phyloP scores from a whole-genome alignment of 352 stramenopile species.

The Phytophthora palmivora region DNA sequence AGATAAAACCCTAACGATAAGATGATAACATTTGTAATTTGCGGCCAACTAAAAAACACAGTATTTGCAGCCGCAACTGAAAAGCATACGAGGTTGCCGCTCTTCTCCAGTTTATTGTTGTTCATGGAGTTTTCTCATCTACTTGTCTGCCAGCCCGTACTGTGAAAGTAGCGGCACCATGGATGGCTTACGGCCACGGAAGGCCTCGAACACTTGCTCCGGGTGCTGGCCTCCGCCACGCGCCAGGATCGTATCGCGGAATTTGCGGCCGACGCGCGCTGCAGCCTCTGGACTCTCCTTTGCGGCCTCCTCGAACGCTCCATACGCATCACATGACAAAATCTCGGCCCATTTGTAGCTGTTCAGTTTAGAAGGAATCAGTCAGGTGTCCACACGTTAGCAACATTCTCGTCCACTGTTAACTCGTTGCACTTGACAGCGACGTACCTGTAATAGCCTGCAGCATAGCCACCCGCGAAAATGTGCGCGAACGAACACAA shows the following conservation, averaged over 20 bases:
- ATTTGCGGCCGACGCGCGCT: slow-evolving; percentile 87
- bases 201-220: slow-evolving; percentile 94
- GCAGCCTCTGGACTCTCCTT: slow-evolving; percentile 60
- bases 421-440: slow-evolving; percentile 10
- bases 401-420: slow-evolving; percentile 1
- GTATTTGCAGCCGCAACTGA: no score
- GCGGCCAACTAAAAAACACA: no score
- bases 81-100: no score
- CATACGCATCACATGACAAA: slow-evolving; percentile 97
- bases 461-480: slow-evolving; percentile 97
- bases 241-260: slow-evolving; percentile 94
- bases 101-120: no score
- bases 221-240: slow-evolving; percentile 89
- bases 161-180: slow-evolving; percentile 95
- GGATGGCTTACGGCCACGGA: slow-evolving; percentile 95
- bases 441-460: slow-evolving; percentile 95
- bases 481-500: slow-evolving; percentile 99
- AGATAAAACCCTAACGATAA: no score
- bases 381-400: neutral
- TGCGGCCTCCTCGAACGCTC: slow-evolving; percentile 96
- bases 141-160: slow-evolving; percentile 84
- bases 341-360: slow-evolving; percentile 98
- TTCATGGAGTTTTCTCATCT: no score
- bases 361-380: slow-evolving; percentile 17
- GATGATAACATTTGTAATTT: no score